These are phyloP conservation scores for Friedmanniomyces simplex DNA, from an alignment of 495 filamentous ascomycete species.

Conservation along the genomic window DNA sequence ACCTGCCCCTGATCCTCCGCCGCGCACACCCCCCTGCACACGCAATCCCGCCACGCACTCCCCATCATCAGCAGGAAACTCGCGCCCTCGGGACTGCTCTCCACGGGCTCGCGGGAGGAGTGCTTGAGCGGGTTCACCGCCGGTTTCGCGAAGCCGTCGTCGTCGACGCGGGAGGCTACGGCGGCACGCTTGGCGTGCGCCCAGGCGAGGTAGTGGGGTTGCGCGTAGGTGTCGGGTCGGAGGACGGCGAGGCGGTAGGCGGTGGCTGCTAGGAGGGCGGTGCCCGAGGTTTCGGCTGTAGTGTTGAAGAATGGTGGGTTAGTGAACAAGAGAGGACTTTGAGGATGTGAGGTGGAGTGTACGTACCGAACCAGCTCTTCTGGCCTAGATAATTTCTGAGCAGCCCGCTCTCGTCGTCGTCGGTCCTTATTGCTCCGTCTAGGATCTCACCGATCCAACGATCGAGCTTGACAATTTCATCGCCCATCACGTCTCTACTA, in stretches of 20 bases:
- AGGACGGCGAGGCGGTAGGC: slow-evolving; percentile 39
- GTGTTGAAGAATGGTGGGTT: too few species aligned
- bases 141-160: slow-evolving; percentile 34
- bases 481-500: slow-evolving; percentile 21
- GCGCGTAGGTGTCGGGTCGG: slow-evolving; percentile 30
- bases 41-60: slow-evolving; percentile 38
- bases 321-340: too few species aligned
- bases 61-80: slow-evolving; percentile 39
- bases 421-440: slow-evolving; percentile 36
- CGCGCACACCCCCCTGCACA: slow-evolving; percentile 8
- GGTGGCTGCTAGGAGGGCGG: slow-evolving; percentile 35
- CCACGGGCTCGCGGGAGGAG: slow-evolving; percentile 29
- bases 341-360: not conserved
- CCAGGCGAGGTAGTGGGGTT: slow-evolving; percentile 35
- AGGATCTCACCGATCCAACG: slow-evolving; percentile 37
- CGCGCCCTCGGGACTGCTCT: slow-evolving; percentile 38
- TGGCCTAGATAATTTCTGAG: slow-evolving; percentile 44
- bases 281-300: slow-evolving; percentile 43
- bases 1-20: not conserved
- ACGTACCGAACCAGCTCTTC: slow-evolving; percentile 35
- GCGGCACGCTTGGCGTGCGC: slow-evolving; percentile 35
- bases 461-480: slow-evolving; percentile 29
- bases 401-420: slow-evolving; percentile 35
- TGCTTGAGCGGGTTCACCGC: slow-evolving; percentile 42
- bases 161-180: slow-evolving; percentile 29